Percentiles rank a stretch among this genome's conserved stretches.
These are phyloP conservation scores for Barnettozyma sp. DNA, from an alignment of 805 yeast genomes.

Conservation along the genomic window DNA sequence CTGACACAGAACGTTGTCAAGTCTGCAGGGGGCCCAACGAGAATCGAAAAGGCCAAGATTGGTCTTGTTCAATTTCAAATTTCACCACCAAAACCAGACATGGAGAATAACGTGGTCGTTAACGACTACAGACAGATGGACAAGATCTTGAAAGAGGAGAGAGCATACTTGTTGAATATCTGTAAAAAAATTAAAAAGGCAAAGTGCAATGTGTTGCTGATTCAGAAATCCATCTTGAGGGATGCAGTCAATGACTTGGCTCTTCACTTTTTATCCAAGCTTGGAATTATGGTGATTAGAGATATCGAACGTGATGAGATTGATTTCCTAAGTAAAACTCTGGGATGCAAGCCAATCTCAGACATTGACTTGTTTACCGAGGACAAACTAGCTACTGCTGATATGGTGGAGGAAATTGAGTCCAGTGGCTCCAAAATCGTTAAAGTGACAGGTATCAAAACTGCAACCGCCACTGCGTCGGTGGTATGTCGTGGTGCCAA, in stretches of 20 bases:
- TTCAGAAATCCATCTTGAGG: conserved; percentile 87
- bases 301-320: conserved; percentile 98
- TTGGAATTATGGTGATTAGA: conserved; percentile 89
- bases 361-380: conserved; percentile 91
- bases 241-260: conserved; percentile 88
- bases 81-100: conserved; percentile 88
- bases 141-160: conserved; percentile 94
- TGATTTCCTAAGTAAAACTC: conserved; percentile 74
- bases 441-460: conserved; percentile 75
- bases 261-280: conserved; percentile 85
- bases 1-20: conserved; percentile 86
- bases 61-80: conserved; percentile 81
- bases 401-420: conserved; percentile 71
- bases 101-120: conserved; percentile 96
- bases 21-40: conserved; percentile 89
- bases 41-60: conserved; percentile 92
- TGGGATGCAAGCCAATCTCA: conserved; percentile 94
- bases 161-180: conserved; percentile 88
- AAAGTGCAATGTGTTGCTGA: conserved; percentile 82
- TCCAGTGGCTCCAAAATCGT: conserved; percentile 58
- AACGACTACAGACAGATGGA: conserved; percentile 99
- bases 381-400: conserved; percentile 88
- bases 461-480: conserved; percentile 70
- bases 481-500: conserved; percentile 95
- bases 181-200: conserved; percentile 96